Evolutionary conservation across 306 rosid genomes (phyloP).

Genomic region (Pyrus pyrifolia): DNA sequence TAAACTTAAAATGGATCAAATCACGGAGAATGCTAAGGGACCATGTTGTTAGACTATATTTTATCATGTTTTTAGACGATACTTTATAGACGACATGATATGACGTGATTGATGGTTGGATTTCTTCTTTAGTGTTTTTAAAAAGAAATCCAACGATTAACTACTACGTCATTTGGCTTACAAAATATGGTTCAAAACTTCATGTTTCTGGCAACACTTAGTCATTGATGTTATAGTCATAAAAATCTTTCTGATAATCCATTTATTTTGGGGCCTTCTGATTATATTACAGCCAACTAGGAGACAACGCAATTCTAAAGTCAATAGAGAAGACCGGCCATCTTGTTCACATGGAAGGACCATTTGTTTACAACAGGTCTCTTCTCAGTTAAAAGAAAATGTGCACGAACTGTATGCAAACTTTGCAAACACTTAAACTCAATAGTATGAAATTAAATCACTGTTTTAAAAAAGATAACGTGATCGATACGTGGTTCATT

Average conservation of each 20-base stretch:
- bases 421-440: not conserved
- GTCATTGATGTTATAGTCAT: not conserved
- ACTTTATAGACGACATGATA: too few species aligned
- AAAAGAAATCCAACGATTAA: too few species aligned
- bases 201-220: not conserved
- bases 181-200: too few species aligned
- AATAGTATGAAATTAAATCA: too few species aligned
- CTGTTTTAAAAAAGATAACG: too few species aligned
- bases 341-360: slow-evolving; percentile 11
- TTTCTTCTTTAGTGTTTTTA: too few species aligned
- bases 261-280: too few species aligned
- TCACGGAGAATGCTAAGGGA: not conserved
- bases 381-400: not conserved
- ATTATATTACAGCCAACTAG: slow-evolving; percentile 12
- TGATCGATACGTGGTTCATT: too few species aligned
- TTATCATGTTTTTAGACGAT: too few species aligned
- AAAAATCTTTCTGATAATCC: not conserved
- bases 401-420: not conserved
- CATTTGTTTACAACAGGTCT: slow-evolving; percentile 11
- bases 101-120: too few species aligned
- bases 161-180: too few species aligned
- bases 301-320: not conserved
- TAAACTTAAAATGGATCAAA: not conserved
- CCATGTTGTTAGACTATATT: too few species aligned
- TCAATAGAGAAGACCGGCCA: slow-evolving; percentile 28